Conservation (phyloP, 306 rosid genomes). For the Herpetospermum pedunculosum region DNA sequence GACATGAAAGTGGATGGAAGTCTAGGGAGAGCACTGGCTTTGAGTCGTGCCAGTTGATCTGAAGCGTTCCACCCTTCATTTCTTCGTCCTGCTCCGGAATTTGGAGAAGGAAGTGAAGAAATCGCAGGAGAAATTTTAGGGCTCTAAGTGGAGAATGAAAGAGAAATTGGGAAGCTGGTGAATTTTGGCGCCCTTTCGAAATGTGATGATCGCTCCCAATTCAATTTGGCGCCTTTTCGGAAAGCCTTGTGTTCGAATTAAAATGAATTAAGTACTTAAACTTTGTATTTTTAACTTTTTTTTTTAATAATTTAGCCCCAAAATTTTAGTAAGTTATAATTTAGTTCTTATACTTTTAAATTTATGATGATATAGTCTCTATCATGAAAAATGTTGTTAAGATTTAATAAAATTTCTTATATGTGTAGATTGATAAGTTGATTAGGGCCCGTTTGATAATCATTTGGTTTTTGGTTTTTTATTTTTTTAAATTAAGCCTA, state of each 20-base stretch:
- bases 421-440: no score
- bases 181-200: conserved; percentile 1
- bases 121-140: background rate
- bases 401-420: no score
- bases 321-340: no score
- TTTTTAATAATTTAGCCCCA: no score
- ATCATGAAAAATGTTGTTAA: no score
- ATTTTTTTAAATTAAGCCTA: no score
- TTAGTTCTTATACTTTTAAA: no score
- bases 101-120: background rate
- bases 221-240: background rate
- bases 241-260: background rate
- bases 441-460: no score
- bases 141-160: background rate
- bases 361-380: no score
- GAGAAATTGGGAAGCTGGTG: background rate
- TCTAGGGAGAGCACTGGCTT: conserved; percentile 80
- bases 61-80: conserved; percentile 86
- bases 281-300: no score
- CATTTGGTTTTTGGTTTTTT: no score
- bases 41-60: conserved; percentile 79
- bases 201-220: background rate
- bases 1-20: conserved; percentile 57
- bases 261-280: no score
- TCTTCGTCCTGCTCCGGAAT: background rate